Conservation (phyloP, 2,329 filamentous ascomycete species). For the Fusarium keratoplasticum region DNA sequence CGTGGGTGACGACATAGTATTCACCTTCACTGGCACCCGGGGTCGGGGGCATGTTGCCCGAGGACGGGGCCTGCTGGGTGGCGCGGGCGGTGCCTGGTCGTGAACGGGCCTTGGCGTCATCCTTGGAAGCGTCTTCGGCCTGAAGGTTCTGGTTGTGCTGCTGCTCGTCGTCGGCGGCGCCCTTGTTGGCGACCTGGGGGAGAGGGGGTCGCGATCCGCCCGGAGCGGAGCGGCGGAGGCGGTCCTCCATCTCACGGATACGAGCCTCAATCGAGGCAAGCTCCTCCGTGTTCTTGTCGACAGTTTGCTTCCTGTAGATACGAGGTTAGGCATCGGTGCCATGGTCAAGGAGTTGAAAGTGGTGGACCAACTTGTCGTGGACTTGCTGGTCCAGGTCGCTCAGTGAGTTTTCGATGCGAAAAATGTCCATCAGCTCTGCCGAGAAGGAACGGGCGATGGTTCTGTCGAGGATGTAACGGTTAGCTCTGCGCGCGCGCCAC, state of each 20-base stretch:
- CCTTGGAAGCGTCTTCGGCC: conserved; percentile 37
- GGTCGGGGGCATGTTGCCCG: conserved; percentile 70
- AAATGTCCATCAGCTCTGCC: conserved; percentile 86
- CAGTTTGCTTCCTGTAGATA: conserved; percentile 77
- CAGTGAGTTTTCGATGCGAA: conserved; percentile 84
- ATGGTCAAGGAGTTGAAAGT: neutral
- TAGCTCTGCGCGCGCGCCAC: conserved; percentile 31
- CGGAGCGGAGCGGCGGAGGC: conserved; percentile 63
- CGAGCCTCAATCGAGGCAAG: conserved; percentile 87
- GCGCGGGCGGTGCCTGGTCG: conserved; percentile 66
- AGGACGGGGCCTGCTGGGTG: conserved; percentile 63
- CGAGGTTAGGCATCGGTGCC: conserved; percentile 16
- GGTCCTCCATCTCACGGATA: conserved; percentile 86
- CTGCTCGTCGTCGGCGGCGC: conserved; percentile 23
- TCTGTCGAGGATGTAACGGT: conserved; percentile 57
- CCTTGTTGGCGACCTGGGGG: conserved; percentile 23
- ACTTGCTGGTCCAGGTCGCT: conserved; percentile 80
- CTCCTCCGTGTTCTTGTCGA: conserved; percentile 80
- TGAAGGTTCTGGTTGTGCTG: conserved; percentile 28
- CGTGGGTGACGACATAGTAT: conserved; percentile 56
- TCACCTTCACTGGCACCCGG: conserved; percentile 73
- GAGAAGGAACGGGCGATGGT: conserved; percentile 91
- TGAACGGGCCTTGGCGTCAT: conserved; percentile 56
- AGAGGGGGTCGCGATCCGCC: conserved; percentile 32
- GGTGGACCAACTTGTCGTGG: conserved; percentile 78